These are phyloP conservation scores for Suhomyces maxii DNA, from an alignment of 1,139 yeast species.

Conservation along the genomic window DNA sequence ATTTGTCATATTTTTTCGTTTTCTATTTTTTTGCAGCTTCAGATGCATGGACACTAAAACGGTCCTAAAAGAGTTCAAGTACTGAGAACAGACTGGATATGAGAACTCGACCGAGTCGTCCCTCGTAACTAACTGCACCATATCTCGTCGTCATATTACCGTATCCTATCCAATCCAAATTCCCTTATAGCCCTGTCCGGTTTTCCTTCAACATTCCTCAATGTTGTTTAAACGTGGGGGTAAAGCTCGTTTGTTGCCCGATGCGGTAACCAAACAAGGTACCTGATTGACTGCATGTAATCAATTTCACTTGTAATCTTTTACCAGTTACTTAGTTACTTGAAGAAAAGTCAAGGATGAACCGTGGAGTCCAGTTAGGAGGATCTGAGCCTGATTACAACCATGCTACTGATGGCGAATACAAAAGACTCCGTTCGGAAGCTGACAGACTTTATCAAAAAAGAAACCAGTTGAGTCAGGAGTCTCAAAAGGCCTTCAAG, in stretches of 20 bases:
- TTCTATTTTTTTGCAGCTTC: no score
- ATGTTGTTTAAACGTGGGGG: no score
- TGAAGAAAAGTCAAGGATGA: slow-evolving; percentile 11
- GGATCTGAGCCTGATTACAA: slow-evolving; percentile 58
- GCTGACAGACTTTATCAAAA: slow-evolving; percentile 70
- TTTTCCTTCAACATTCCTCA: no score
- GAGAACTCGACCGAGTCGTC: no score
- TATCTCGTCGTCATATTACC: no score
- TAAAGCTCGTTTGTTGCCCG: background rate
- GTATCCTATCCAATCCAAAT: no score
- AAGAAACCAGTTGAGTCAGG: slow-evolving; percentile 54
- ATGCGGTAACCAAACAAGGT: background rate
- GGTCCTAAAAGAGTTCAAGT: no score
- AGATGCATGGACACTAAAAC: no score
- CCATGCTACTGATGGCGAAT: slow-evolving; percentile 69
- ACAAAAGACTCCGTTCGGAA: slow-evolving; percentile 59
- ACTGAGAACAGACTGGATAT: no score
- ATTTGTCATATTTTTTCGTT: no score
- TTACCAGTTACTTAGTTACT: background rate
- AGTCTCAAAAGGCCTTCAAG: slow-evolving; percentile 77
- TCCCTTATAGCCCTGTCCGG: no score
- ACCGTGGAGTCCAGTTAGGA: slow-evolving; percentile 41
- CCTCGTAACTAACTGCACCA: no score
- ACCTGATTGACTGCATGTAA: background rate
- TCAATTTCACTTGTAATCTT: background rate